phyloP scores from a whole-genome alignment of 345 rosid species.

The Camelina hispida region DNA sequence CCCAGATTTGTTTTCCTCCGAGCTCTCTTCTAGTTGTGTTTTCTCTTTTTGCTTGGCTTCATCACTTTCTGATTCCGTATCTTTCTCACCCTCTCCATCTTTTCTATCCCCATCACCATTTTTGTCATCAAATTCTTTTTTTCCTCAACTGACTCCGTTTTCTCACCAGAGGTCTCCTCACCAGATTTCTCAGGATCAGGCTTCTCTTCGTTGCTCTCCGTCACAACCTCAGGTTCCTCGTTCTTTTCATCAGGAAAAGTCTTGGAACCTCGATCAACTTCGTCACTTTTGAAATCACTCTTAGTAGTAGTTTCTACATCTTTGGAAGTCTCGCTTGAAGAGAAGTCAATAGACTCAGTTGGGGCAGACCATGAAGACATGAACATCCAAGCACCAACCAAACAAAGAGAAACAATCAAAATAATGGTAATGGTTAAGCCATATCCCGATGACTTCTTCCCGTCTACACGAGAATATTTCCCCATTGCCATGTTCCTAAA shows the following conservation, averaged over 20 bases:
- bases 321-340: constrained; percentile 29
- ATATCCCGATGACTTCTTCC: constrained; percentile 62
- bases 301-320: constrained; percentile 47
- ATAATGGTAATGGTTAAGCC: constrained; percentile 66
- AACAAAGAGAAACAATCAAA: constrained; percentile 65
- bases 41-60: constrained; percentile 42
- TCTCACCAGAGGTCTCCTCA: constrained; percentile 44
- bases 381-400: constrained; percentile 86
- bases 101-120: constrained; percentile 50
- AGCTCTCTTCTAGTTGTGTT: constrained; percentile 46
- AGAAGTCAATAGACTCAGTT: constrained; percentile 43
- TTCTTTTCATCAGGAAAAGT: constrained; percentile 42
- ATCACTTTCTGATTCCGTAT: constrained; percentile 35
- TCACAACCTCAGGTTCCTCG: constrained; percentile 49
- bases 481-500: constrained; percentile 61
- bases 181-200: constrained; percentile 41
- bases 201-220: constrained; percentile 45
- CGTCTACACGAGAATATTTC: constrained; percentile 67
- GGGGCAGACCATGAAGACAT: constrained; percentile 71
- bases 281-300: constrained; percentile 42
- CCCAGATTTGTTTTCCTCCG: constrained; percentile 45
- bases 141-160: constrained; percentile 39
- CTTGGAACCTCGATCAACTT: constrained; percentile 28
- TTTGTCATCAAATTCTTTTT: constrained; percentile 48
- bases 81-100: constrained; percentile 40